Evolutionary conservation across 371 early-diverging fungal species (phyloP), one percentile per base, ranked within the genome.

Genomic region (Phascolomyces articulosus): DNA sequence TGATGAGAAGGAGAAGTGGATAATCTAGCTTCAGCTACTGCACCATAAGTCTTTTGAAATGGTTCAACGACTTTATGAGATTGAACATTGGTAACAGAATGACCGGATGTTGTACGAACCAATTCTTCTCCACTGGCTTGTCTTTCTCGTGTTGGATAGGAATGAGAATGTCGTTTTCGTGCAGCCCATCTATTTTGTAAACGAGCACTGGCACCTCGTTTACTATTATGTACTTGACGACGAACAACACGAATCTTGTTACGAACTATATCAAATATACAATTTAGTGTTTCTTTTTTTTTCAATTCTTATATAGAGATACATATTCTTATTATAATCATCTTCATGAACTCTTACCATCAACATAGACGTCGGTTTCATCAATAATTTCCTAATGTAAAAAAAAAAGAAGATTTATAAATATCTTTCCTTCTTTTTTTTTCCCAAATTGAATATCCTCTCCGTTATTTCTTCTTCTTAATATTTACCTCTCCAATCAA

Each of bases 311-410:
- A n/a, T n/a, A n/a, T n/a, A n/a, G n/a, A n/a, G n/a, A n/a, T n/a
- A n/a, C n/a, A n/a, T n/a, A n/a, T n/a, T n/a, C 44, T 16, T 4
- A 13, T 15, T 13, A 0, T 44, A 4, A 44, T 15, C 44, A 23
- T 20, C 6, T 11, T 21, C 15, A 34, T 59, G 20, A 40, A 13
- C 15, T 38, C n/a, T 60, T 69, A 77, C 81, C 86, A 74, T 97
- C 96, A 20, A 96, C 85, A 75, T 94, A 96, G 31, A 92, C 94
- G 74, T 97, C 96, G 1, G 96, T 96, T 68, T 94, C 98, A 72
- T 96, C 96, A 41, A 96, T 88, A 78, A 96, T 96, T 75, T 96
- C 95, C 79, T 89, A 74, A 49, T 71, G 67, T 27, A 60, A 48
- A 16, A 40, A 47, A 15, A 31, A 13, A 41, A n/a, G 28, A 11